Percentiles rank a stretch among this genome's conserved stretches.
Evolutionary conservation across 2,329 filamentous ascomycete species (phyloP).

Genomic region (Pochonia chlamydosporia): DNA sequence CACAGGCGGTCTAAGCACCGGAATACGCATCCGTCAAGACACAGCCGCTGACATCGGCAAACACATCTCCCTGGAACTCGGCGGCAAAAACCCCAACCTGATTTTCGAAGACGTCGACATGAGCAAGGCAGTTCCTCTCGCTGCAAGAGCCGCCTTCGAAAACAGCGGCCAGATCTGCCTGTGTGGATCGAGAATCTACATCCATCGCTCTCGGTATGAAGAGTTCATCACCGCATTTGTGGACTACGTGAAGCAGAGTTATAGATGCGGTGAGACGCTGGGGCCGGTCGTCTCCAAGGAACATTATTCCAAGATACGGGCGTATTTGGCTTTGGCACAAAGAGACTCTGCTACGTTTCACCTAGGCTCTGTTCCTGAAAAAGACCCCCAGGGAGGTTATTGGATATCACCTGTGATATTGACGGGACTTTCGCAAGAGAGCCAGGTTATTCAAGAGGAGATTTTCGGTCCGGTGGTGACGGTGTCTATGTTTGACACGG

Average conservation of each 20-base stretch:
- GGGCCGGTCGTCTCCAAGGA: background rate
- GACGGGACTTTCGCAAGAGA: background rate
- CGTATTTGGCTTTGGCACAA: background rate
- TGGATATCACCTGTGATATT: background rate
- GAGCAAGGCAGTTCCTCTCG: constrained; percentile 59
- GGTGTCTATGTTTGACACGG: constrained; percentile 33
- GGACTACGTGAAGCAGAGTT: constrained; percentile 7
- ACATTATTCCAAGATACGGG: background rate
- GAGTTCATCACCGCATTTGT: background rate
- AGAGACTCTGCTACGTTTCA: background rate
- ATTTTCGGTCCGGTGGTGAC: constrained; percentile 40
- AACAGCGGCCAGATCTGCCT: constrained; percentile 51
- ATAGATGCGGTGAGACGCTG: constrained; percentile 4
- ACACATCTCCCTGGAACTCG: constrained; percentile 69
- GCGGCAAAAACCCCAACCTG: constrained; percentile 70
- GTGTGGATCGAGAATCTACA: constrained; percentile 24
- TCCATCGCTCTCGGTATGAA: constrained; percentile 30
- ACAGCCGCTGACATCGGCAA: constrained; percentile 66
- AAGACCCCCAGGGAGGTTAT: background rate
- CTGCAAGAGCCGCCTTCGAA: background rate
- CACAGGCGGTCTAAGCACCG: background rate
- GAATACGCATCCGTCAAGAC: constrained; percentile 25
- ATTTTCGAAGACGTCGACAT: constrained; percentile 68
- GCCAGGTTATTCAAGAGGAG: constrained; percentile 33
- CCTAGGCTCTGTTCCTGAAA: background rate